Evolutionary conservation across 2,329 filamentous ascomycete species (phyloP), one percentile per base, ranked within the genome.

Genomic region (Fusarium sp.): DNA sequence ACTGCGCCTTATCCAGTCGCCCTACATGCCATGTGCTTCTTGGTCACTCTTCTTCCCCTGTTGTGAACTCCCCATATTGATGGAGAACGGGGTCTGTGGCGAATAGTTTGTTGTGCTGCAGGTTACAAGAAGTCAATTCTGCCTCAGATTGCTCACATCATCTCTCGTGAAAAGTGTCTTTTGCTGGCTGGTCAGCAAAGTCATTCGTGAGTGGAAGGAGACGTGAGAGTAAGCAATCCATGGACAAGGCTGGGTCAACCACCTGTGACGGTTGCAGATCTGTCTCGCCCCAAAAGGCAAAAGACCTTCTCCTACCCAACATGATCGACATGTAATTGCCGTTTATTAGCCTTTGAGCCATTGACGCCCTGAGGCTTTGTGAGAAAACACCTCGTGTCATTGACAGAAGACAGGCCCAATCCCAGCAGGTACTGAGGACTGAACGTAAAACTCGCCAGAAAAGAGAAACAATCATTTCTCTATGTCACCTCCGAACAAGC

Each of bases 211-310:
- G 32, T 50, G 55, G 55, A 62, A 39, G 28, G 59, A 20, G 47
- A 38, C 28, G 45, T 61, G 45, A 63, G 38, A 48, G 32, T 70
- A 68, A 60, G 52, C 50, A 54, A 57, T 75, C 68, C 66, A 74
- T 69, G 62, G 70, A 62, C 69, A 66, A 39, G 60, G 41, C 44
- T 72, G 65, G 36, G 39, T 41, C 45, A 56, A 68, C 56, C 64
- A 68, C 48, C 30, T 51, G 54, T 63, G 67, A 73, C 47, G 73
- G 65, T 59, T 76, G 73, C 73, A 73, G 71, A 77, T 75, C 71
- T 70, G 52, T 76, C 67, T 73, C 65, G 61, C 61, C 63, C 38
- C 50, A 48, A 70, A 66, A 56, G 51, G 55, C 59, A 54, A 70
- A 66, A 54, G 48, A 42, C 56, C 45, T 44, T 66, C 57, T 69